Evolutionary conservation across 345 rosid genomes (phyloP), one percentile per base, ranked within the genome.

Genomic region (Kernera saxatilis): DNA sequence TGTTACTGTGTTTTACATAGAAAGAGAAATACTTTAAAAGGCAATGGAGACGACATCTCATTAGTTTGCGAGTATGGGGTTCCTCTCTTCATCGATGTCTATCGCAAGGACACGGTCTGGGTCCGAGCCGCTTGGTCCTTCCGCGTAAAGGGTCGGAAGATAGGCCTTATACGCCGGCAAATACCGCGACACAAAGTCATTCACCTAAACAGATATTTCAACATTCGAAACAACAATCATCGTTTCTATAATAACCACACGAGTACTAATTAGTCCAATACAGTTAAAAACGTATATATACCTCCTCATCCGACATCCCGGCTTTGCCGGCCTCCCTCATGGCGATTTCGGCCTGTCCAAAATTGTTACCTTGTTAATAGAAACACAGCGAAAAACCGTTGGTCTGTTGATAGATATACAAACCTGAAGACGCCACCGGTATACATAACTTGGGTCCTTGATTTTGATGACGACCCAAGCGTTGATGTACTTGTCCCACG

Each of bases 291-390:
- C 13, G 51, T 67, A 65, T 18, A 43, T 63, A 43, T 26, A 91
- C 99, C 96, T 94, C 99, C 48, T 88, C 96, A 61, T 92, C 88
- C 0, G 96, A 85, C 98, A 94, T 92, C 69, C 98, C 97, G 5
- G 92, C 81, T 25, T 87, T 76, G 8, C 98, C 99, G 3, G 82
- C 89, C 77, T 89, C 85, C 79, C 92, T 89, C 98, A 91, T 91
- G 45, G 92, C 93, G 61, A 94, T 79, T 84, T 94, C 97, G 11
- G 98, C 99, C 98, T 93, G 85, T 69, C 64, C 67, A 74, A 49
- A 64, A 51, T 73, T 26, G 43, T 21, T n/a, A 65, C 27, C 4
- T 26, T 26, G 11, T 35, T 35, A 35, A 3, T 15, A 8, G 9
- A 27, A 12, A 44, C 9, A 1, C 19, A 60, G 40, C 2, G 3